A percentile compares a stretch with the other conserved stretches of the same genome.
phyloP scores from a whole-genome alignment of 331 rosid species.

The Erythrophleum ivorense region DNA sequence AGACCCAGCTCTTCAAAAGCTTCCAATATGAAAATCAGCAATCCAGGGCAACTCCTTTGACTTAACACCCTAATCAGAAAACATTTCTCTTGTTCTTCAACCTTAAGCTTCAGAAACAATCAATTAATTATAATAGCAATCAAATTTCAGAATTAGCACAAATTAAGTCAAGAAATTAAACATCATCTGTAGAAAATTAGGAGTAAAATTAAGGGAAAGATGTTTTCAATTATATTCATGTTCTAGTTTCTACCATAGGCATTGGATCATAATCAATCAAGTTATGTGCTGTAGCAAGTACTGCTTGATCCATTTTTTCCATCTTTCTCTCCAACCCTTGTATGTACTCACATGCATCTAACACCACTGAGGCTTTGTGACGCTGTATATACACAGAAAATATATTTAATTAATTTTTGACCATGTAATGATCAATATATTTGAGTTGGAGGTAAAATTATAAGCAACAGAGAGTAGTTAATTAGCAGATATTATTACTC shows the following conservation, averaged over 20 bases:
- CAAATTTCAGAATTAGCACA: not conserved
- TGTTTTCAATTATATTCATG: not conserved
- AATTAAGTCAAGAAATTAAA: no score
- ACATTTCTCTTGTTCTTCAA: constrained; percentile 50
- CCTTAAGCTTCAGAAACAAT: constrained; percentile 39
- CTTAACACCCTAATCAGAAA: constrained; percentile 47
- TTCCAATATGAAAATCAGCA: constrained; percentile 59
- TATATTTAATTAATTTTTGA: not conserved
- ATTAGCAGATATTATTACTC: no score
- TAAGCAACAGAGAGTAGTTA: not conserved
- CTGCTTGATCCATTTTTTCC: constrained; percentile 44
- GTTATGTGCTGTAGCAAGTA: constrained; percentile 17
- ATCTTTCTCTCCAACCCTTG: constrained; percentile 46
- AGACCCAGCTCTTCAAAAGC: constrained; percentile 62
- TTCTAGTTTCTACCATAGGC: constrained; percentile 43
- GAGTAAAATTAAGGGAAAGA: not conserved
- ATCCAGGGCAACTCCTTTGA: constrained; percentile 49
- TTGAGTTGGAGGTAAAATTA: not conserved
- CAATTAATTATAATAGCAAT: not conserved
- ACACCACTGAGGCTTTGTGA: constrained; percentile 37
- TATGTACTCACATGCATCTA: constrained; percentile 50
- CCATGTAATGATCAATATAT: not conserved
- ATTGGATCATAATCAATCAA: constrained; percentile 33
- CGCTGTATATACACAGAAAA: constrained; percentile 40
- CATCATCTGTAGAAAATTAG: not conserved